These are phyloP conservation scores for Tubosaeta sp. DNA, from an alignment of 768 basidiomycete species.

Conservation along the genomic window DNA sequence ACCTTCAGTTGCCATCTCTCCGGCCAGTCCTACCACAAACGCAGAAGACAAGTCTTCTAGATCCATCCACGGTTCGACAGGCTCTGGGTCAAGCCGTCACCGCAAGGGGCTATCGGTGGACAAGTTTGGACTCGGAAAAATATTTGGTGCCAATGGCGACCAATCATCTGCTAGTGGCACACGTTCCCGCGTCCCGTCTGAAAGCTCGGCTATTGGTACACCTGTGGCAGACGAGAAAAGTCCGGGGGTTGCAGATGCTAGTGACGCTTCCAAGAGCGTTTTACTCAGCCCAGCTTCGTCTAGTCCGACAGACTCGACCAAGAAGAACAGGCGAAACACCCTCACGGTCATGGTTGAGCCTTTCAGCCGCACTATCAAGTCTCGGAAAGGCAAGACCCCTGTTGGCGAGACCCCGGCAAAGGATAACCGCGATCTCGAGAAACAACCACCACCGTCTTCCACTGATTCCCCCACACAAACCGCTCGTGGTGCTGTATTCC, in stretches of 20 bases:
- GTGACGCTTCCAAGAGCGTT: conserved; percentile 25
- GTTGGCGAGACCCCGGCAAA: conserved; percentile 38
- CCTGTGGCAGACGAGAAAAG: conserved; percentile 19
- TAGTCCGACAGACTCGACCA: conserved; percentile 33
- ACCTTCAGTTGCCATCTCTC: conserved; percentile 34
- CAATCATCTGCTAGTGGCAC: conserved; percentile 29
- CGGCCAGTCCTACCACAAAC: conserved; percentile 37
- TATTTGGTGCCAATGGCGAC: conserved; percentile 51
- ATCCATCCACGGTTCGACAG: conserved; percentile 32
- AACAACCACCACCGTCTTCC: conserved; percentile 30
- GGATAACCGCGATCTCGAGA: conserved; percentile 37
- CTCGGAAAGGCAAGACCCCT: conserved; percentile 33
- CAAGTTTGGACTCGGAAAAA: conserved; percentile 73
- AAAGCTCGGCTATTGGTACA: conserved; percentile 30
- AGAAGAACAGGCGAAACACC: conserved; percentile 73
- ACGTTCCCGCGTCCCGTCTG: conserved; percentile 42
- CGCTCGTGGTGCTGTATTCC: conserved; percentile 22
- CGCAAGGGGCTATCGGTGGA: conserved; percentile 72
- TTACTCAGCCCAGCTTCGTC: conserved; percentile 36
- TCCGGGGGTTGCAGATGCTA: conserved; percentile 1
- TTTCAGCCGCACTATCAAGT: conserved; percentile 46
- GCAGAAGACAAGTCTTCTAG: conserved; percentile 26
- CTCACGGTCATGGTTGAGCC: conserved; percentile 86
- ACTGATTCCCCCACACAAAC: conserved; percentile 28
- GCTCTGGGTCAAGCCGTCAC: conserved; percentile 48